These are phyloP conservation scores for Batkoa obscura DNA, from an alignment of 371 early-diverging fungal species.

Conservation along the genomic window DNA sequence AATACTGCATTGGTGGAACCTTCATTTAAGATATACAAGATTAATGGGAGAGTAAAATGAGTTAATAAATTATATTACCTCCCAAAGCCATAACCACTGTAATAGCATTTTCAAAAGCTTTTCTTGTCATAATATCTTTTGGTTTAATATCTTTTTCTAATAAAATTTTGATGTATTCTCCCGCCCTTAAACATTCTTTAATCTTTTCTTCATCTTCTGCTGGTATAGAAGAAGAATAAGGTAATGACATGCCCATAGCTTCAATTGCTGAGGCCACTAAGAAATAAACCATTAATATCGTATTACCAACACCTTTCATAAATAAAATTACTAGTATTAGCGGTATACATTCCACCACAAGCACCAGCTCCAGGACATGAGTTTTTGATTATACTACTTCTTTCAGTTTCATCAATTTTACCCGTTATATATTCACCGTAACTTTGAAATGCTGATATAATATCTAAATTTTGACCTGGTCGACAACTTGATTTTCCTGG, in stretches of 20 bases:
- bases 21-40: conserved; percentile 3
- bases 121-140: conserved; percentile 78
- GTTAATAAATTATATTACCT: conserved; percentile 17
- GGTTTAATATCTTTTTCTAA: conserved; percentile 81
- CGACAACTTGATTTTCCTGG: conserved; percentile 47
- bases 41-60: neutral
- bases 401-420: conserved; percentile 63
- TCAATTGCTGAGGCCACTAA: conserved; percentile 87
- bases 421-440: conserved; percentile 86
- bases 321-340: conserved; percentile 68
- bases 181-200: conserved; percentile 70
- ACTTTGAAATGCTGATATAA: conserved; percentile 89
- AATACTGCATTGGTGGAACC: conserved; percentile 94
- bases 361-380: conserved; percentile 94
- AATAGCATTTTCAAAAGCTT: conserved; percentile 89
- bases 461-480: conserved; percentile 48
- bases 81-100: conserved; percentile 79
- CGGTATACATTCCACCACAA: conserved; percentile 97
- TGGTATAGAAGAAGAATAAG: conserved; percentile 81
- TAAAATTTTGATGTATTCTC: conserved; percentile 62
- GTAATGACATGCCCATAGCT: conserved; percentile 89
- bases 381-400: conserved; percentile 65
- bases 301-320: neutral
- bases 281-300: no score
- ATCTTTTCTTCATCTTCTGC: conserved; percentile 69